Conservation (phyloP, 768 basidiomycete species). For the Pisolithus microcarpus region DNA sequence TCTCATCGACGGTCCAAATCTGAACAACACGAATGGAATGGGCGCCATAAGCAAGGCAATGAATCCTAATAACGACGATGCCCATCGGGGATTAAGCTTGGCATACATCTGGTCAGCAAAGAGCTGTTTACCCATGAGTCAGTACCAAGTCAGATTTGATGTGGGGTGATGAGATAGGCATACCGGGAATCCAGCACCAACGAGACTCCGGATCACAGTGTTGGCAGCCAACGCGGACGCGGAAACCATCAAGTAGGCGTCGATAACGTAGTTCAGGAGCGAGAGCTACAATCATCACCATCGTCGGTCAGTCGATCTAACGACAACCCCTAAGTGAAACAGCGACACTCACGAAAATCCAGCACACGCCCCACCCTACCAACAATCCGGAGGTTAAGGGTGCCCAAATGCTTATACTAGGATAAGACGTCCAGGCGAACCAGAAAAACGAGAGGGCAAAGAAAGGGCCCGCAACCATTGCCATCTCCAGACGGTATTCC, state of each 20-base stretch:
- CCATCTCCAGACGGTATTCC: conserved; percentile 47
- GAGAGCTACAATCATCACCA: conserved; percentile 32
- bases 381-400: conserved; percentile 44
- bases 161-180: neutral
- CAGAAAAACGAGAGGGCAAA: conserved; percentile 54
- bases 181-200: conserved; percentile 44
- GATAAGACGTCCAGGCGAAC: conserved; percentile 61
- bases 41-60: conserved; percentile 47
- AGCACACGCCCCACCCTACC: conserved; percentile 47
- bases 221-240: conserved; percentile 52
- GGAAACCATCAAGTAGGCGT: conserved; percentile 47
- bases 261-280: conserved; percentile 55
- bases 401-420: conserved; percentile 44
- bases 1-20: conserved; percentile 39
- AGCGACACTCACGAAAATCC: conserved; percentile 44
- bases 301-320: neutral
- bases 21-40: conserved; percentile 41
- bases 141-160: too few species aligned
- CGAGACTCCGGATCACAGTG: conserved; percentile 46
- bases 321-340: neutral
- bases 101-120: conserved; percentile 53
- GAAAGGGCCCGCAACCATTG: conserved; percentile 45
- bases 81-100: conserved; percentile 46
- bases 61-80: conserved; percentile 50
- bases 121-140: conserved; percentile 23